Conservation (phyloP, 192 early-diverging fungal species). For the Piromyces sp. region DNA sequence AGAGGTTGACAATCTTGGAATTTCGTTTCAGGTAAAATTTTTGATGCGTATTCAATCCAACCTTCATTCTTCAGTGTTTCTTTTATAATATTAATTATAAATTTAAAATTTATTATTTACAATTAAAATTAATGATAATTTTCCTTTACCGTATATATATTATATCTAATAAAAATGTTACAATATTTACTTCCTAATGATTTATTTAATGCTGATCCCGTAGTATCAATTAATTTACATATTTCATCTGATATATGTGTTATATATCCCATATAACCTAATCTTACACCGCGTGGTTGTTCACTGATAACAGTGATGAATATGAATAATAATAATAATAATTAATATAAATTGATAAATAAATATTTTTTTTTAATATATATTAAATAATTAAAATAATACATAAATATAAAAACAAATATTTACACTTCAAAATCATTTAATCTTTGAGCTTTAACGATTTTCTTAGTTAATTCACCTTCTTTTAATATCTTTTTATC, state of each 20-base stretch:
- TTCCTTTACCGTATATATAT: too few species aligned
- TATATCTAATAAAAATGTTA: too few species aligned
- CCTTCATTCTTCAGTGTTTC: neutral
- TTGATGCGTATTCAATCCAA: neutral
- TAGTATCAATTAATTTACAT: conserved; percentile 73
- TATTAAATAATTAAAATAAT: too few species aligned
- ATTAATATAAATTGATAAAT: too few species aligned
- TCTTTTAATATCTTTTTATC: conserved; percentile 54
- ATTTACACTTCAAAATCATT: conserved; percentile 70
- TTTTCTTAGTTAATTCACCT: conserved; percentile 65
- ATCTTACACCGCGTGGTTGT: conserved; percentile 69
- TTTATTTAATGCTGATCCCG: conserved; percentile 18
- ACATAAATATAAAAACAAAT: neutral
- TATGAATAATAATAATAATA: too few species aligned
- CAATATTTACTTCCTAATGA: conserved; percentile 18
- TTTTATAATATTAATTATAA: neutral
- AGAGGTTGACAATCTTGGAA: neutral
- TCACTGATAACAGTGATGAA: conserved; percentile 22
- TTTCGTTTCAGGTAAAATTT: neutral
- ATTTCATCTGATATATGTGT: conserved; percentile 95
- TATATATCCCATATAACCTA: conserved; percentile 97
- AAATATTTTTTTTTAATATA: too few species aligned
- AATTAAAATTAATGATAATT: too few species aligned
- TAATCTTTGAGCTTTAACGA: conserved; percentile 64
- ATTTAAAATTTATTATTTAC: too few species aligned